Percentiles rank a stretch among this genome's conserved stretches.
These are phyloP conservation scores for Lipomyces yamadae DNA, from an alignment of 805 yeast genomes.

Conservation along the genomic window DNA sequence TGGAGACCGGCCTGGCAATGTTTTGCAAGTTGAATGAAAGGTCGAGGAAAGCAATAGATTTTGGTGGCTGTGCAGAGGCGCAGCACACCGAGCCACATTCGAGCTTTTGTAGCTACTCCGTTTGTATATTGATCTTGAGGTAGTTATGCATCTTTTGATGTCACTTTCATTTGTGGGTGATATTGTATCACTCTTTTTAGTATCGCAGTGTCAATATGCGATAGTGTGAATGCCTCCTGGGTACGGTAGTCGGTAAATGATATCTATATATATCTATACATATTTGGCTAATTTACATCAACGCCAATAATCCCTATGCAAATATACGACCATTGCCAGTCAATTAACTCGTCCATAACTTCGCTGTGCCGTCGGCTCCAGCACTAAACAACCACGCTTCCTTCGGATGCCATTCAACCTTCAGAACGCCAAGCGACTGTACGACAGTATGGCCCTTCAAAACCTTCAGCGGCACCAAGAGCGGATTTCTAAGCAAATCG, in stretches of 20 bases:
- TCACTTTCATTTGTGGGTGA: too few relatives aligned
- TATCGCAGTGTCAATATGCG: not conserved
- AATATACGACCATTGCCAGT: not conserved
- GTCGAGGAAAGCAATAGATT: not conserved
- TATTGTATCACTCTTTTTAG: not conserved
- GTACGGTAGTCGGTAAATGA: not conserved
- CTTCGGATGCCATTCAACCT: conserved; percentile 92
- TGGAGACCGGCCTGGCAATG: not conserved
- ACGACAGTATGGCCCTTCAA: conserved; percentile 85
- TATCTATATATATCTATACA: not conserved
- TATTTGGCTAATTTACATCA: not conserved
- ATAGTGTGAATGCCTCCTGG: not conserved
- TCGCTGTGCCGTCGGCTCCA: conserved; percentile 95
- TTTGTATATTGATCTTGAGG: too few relatives aligned
- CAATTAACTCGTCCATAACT: conserved; percentile 88
- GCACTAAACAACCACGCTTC: conserved; percentile 98
- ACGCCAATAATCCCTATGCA: not conserved
- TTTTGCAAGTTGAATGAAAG: not conserved
- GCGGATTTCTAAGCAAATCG: conserved; percentile 91
- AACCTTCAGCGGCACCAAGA: conserved; percentile 94
- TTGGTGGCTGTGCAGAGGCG: too few relatives aligned
- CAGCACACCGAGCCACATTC: too few relatives aligned
- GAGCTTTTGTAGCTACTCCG: too few relatives aligned
- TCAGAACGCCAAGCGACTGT: conserved; percentile 83
- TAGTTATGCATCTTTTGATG: too few relatives aligned